These are phyloP conservation scores for Xylaria bambusicola DNA, from an alignment of 495 filamentous ascomycete genomes.

Conservation along the genomic window DNA sequence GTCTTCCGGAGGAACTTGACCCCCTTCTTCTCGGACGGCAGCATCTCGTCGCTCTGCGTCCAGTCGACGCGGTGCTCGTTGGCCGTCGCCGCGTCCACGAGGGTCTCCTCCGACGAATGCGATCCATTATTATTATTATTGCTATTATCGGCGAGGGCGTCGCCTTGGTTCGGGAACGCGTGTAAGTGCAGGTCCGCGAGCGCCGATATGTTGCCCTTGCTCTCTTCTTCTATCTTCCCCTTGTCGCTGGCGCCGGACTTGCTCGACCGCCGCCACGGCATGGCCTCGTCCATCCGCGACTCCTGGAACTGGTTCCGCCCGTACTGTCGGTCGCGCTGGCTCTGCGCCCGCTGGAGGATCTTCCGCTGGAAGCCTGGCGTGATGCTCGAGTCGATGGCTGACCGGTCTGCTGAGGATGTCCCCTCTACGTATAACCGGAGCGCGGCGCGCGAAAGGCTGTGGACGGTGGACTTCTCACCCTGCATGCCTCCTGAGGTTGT, in stretches of 20 bases:
- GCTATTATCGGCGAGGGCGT: slow-evolving; percentile 9
- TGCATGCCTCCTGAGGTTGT: slow-evolving; percentile 44
- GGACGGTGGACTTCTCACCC: slow-evolving; percentile 30
- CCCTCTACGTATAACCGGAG: slow-evolving; percentile 36
- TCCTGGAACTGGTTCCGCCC: slow-evolving; percentile 27
- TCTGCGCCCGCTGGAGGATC: slow-evolving; percentile 24
- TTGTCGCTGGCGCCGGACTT: neutral
- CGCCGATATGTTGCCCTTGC: neutral
- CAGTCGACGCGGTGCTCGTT: slow-evolving; percentile 44
- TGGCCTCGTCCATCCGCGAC: neutral
- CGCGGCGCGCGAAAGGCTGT: slow-evolving; percentile 43
- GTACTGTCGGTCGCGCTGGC: slow-evolving; percentile 20
- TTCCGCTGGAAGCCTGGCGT: slow-evolving; percentile 23
- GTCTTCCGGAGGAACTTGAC: slow-evolving; percentile 37
- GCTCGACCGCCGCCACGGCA: neutral
- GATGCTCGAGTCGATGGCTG: slow-evolving; percentile 12
- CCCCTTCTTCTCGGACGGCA: slow-evolving; percentile 20
- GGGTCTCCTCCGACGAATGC: slow-evolving; percentile 25
- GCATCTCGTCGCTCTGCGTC: slow-evolving; percentile 47
- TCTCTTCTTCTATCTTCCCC: neutral
- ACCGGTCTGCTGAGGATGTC: slow-evolving; percentile 16
- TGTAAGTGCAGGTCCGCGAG: slow-evolving; percentile 16
- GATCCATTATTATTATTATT: slow-evolving; percentile 4
- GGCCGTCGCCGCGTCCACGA: slow-evolving; percentile 18
- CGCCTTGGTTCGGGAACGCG: neutral